A percentile compares a stretch with the other conserved stretches of the same genome.
Conservation (phyloP, 768 basidiomycete genomes). For the Dentipellis sp. region DNA sequence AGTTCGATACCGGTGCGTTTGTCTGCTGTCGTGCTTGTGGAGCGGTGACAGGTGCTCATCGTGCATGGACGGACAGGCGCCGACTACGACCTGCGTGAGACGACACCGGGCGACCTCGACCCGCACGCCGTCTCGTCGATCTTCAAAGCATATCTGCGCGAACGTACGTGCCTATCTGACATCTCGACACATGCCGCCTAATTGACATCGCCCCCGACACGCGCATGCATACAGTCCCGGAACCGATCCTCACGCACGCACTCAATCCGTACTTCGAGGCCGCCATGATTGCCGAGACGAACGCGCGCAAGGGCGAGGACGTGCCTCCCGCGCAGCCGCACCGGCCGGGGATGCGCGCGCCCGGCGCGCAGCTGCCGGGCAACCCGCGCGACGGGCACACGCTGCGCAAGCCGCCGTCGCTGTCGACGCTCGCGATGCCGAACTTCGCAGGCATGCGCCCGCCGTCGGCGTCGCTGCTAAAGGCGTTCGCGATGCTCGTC, state of each 20-base stretch:
- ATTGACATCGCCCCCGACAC: background rate
- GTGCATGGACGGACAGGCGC: conserved; percentile 39
- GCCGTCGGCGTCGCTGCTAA: conserved; percentile 49
- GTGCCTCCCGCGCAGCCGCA: conserved; percentile 5
- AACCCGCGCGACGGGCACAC: conserved; percentile 21
- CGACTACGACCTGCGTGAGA: conserved; percentile 76
- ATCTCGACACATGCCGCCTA: background rate
- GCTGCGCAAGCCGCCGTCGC: conserved; percentile 69
- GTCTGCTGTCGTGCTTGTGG: conserved; percentile 2
- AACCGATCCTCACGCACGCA: conserved; percentile 69
- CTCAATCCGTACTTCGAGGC: conserved; percentile 73
- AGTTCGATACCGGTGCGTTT: conserved; percentile 70
- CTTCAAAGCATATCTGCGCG: conserved; percentile 88
- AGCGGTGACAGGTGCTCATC: background rate
- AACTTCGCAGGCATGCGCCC: conserved; percentile 51
- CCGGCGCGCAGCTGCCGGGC: conserved; percentile 5
- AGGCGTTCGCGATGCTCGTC: conserved; percentile 54
- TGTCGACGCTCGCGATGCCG: conserved; percentile 72
- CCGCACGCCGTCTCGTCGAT: conserved; percentile 91
- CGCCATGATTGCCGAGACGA: conserved; percentile 52
- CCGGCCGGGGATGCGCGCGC: background rate
- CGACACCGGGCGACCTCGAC: conserved; percentile 80
- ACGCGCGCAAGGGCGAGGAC: conserved; percentile 20
- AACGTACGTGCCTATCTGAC: conserved; percentile 49
- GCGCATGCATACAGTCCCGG: conserved; percentile 55